Percentiles rank a stretch among this genome's conserved stretches.
phyloP scores from a whole-genome alignment of 306 rosid species.

The Lathyrus aphaca region DNA sequence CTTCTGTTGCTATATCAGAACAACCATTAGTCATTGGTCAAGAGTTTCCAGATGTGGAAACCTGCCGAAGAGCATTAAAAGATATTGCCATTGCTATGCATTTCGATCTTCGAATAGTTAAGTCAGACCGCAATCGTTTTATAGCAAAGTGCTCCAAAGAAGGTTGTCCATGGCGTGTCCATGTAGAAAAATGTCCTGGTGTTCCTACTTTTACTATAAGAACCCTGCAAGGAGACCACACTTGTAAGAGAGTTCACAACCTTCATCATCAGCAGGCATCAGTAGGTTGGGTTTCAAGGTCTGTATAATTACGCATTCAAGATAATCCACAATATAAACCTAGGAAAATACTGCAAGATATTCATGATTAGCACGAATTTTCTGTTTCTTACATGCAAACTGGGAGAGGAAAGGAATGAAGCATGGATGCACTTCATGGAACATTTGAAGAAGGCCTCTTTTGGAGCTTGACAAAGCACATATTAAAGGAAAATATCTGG shows the following conservation, averaged over 20 bases:
- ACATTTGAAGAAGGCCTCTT: slow-evolving; percentile 98
- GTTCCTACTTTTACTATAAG: slow-evolving; percentile 91
- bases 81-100: slow-evolving; percentile 95
- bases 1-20: slow-evolving; percentile 51
- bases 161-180: slow-evolving; percentile 99
- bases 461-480: slow-evolving; percentile 89
- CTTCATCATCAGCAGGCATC: slow-evolving; percentile 99
- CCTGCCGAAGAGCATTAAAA: slow-evolving; percentile 93
- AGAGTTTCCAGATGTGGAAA: slow-evolving; percentile 97
- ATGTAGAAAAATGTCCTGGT: slow-evolving; percentile 97
- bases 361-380: slow-evolving; percentile 95
- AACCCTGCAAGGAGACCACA: slow-evolving; percentile 89
- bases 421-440: slow-evolving; percentile 99
- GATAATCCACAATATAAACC: slow-evolving; percentile 97
- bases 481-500: slow-evolving; percentile 92
- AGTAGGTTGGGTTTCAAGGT: slow-evolving; percentile 99
- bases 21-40: slow-evolving; percentile 78
- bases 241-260: slow-evolving; percentile 91
- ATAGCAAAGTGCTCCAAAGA: slow-evolving; percentile 99
- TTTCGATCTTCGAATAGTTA: slow-evolving; percentile 96
- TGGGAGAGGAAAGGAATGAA: slow-evolving; percentile 99
- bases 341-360: slow-evolving; percentile 91
- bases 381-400: slow-evolving; percentile 99
- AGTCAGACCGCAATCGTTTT: slow-evolving; percentile 97
- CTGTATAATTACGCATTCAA: slow-evolving; percentile 89